Base-by-base conservation (phyloP, 163 green algal genomes). In the Botryococcus braunii region DNA sequence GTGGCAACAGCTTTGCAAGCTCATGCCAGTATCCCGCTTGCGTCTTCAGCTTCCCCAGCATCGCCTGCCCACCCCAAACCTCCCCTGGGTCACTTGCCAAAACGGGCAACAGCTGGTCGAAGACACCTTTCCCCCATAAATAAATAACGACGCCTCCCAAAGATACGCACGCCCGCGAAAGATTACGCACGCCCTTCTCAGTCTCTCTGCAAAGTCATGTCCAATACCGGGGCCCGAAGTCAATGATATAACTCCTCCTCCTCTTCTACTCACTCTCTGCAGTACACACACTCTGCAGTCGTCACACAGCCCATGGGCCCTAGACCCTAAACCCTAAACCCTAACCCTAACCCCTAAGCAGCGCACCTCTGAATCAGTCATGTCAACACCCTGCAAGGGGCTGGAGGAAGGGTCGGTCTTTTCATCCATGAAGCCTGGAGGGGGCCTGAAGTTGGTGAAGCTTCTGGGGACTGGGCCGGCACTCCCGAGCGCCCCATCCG, bases 401-500 rank as follows among this genome's bases (percentile, higher is more conserved):
- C 17, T 60, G 9, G 7, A 37, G 9, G 9, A 9, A 34, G 57
- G 57, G 57, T 72, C 52, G 31, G 40, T 25, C n/a, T 57, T 60
- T 0, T 78, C 75, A 40, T 93, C 82, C 88, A 95, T 93, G 77
- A 95, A 95, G 39, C 86, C 86, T 0, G 85, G 77, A 6, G 87
- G 88, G 6, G 87, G 88, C 2, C 85, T 68, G 70, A 85, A 92
- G 34, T 36, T 21, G 59, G 47, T 66, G 2, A 5, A n/a, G n/a
- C n/a, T n/a, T n/a, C n/a, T n/a, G n/a, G n/a, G n/a, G n/a, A n/a
- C n/a, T n/a, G n/a, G n/a, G n/a, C n/a, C n/a, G n/a, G n/a, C n/a
- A n/a, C n/a, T n/a, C n/a, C n/a, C n/a, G n/a, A n/a, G n/a, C n/a
- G n/a, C n/a, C n/a, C n/a, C n/a, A n/a, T n/a, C n/a, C n/a, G n/a